Conservation (phyloP, 176 grass and related monocot species). For the Oryza rufipogon region DNA sequence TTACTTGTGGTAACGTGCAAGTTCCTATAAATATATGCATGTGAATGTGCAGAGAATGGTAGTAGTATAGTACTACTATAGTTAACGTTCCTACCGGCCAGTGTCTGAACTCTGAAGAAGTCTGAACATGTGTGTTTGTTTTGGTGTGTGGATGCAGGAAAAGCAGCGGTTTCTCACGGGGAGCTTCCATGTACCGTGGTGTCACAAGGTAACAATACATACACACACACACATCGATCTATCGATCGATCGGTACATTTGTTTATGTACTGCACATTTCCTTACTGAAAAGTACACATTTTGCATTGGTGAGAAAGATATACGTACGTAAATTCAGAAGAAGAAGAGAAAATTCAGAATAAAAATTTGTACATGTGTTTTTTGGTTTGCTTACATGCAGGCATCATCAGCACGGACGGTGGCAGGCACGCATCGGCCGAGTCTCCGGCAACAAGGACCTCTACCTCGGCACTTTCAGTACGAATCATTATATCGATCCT, state of each 20-base stretch:
- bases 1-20: neutral
- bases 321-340: neutral
- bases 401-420: conserved; percentile 97
- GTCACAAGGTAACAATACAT: conserved; percentile 75
- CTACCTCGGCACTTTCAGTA: conserved; percentile 99
- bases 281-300: neutral
- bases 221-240: too few relatives aligned
- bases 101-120: neutral
- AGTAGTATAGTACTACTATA: neutral
- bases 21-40: neutral
- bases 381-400: conserved; percentile 26
- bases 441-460: conserved; percentile 99
- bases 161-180: conserved; percentile 96
- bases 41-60: neutral
- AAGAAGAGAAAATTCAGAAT: neutral
- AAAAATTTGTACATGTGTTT: neutral
- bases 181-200: conserved; percentile 92
- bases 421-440: conserved; percentile 97
- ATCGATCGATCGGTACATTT: too few relatives aligned
- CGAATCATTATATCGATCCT: neutral
- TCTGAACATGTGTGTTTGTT: neutral
- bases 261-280: neutral
- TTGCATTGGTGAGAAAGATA: too few relatives aligned
- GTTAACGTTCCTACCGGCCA: too few relatives aligned
- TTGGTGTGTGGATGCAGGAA: conserved; percentile 55